A percentile compares a stretch with the other conserved stretches of the same genome.
phyloP scores from a whole-genome alignment of 2,329 filamentous ascomycete genomes.

The Monilinia vaccinii-corymbosi region DNA sequence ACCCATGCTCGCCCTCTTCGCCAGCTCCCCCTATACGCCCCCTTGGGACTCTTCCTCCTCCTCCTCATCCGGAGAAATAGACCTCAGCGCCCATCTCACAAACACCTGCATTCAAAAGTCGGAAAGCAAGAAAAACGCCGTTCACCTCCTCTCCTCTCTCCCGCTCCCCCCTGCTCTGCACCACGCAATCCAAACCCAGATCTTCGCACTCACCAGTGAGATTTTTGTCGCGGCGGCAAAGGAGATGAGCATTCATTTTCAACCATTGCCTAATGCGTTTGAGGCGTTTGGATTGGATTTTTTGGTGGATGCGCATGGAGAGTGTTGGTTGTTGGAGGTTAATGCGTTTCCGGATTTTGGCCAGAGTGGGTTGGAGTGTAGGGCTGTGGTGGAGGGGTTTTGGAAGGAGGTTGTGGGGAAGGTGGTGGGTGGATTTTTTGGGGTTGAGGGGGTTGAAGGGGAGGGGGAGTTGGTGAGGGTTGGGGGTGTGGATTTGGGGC shows the following conservation, averaged over 20 bases:
- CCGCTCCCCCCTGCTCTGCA: conserved; percentile 31
- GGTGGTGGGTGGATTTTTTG: conserved; percentile 63
- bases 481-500: conserved; percentile 33
- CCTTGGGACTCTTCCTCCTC: conserved; percentile 41
- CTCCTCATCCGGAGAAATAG: conserved; percentile 11
- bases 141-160: conserved; percentile 68
- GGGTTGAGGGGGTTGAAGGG: conserved; percentile 19
- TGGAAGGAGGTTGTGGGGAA: conserved; percentile 65
- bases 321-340: conserved; percentile 71
- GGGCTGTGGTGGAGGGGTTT: conserved; percentile 62
- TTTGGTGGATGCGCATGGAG: conserved; percentile 57
- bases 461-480: conserved; percentile 36
- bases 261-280: conserved; percentile 78
- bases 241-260: conserved; percentile 84
- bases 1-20: conserved; percentile 90
- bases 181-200: conserved; percentile 59
- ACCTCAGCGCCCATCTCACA: conserved; percentile 74
- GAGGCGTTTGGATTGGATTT: conserved; percentile 92
- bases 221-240: conserved; percentile 79
- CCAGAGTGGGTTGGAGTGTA: conserved; percentile 74
- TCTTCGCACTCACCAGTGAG: conserved; percentile 64
- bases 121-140: conserved; percentile 49
- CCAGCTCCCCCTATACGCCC: conserved; percentile 59
- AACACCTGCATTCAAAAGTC: conserved; percentile 83
- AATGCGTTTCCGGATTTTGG: conserved; percentile 96